These are phyloP conservation scores for Moesziomyces globuligerus DNA, from an alignment of 1,284 basidiomycete genomes.

Conservation along the genomic window DNA sequence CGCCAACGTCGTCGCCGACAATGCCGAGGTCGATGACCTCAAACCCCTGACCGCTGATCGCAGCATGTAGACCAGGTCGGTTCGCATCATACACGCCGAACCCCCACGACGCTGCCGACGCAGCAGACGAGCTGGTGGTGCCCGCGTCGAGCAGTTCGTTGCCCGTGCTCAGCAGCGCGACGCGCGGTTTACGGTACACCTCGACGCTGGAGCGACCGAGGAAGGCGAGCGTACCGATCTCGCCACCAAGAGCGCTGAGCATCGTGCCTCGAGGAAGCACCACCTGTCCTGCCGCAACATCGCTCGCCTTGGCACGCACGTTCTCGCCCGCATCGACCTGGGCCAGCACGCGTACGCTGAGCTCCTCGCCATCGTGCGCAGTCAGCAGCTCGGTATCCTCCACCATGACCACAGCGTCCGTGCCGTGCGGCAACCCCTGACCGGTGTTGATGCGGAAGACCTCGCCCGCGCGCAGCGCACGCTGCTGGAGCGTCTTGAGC, in stretches of 20 bases:
- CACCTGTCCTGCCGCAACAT: constrained; percentile 76
- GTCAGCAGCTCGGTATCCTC: constrained; percentile 83
- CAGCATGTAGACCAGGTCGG: constrained; percentile 78
- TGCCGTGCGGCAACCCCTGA: constrained; percentile 76
- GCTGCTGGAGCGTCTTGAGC: constrained; percentile 55
- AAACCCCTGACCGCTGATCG: constrained; percentile 78
- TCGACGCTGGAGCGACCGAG: constrained; percentile 76
- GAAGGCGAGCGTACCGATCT: constrained; percentile 84
- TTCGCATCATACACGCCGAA: constrained; percentile 75
- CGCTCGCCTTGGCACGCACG: constrained; percentile 78
- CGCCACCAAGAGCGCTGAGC: constrained; percentile 78
- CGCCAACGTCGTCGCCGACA: constrained; percentile 75
- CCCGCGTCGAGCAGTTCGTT: constrained; percentile 83
- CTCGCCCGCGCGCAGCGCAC: constrained; percentile 19
- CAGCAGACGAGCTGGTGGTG: constrained; percentile 70
- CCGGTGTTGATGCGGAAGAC: constrained; percentile 63
- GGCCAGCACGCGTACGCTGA: constrained; percentile 75
- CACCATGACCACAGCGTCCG: constrained; percentile 87
- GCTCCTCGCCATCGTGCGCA: constrained; percentile 76
- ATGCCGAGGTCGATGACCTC: constrained; percentile 84
- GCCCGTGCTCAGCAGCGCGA: constrained; percentile 84
- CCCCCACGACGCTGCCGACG: constrained; percentile 36
- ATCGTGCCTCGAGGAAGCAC: constrained; percentile 76
- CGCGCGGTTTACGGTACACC: constrained; percentile 77
- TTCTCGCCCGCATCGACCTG: constrained; percentile 78